Evolutionary conservation across 1,284 basidiomycete genomes (phyloP), one percentile per base, ranked within the genome.

Genomic region (Coniferiporia weirii): DNA sequence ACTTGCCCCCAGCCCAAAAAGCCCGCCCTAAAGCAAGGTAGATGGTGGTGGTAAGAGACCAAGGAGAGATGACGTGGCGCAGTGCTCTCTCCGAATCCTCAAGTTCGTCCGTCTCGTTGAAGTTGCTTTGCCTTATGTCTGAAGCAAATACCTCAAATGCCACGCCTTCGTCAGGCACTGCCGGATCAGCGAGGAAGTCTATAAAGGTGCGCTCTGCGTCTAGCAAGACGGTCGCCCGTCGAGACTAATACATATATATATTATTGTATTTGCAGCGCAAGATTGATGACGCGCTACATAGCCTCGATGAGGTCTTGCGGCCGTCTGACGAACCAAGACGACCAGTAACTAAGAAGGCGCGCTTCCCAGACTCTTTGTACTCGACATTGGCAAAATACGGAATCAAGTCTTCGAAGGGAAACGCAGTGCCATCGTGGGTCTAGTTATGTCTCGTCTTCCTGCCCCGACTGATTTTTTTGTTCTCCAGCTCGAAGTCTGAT

Each of bases 371-470:
- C 22, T 85, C 87, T 0, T 67, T 91, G 3, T 91, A 89, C 68
- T 82, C 88, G 0, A 86, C 87, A 1, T 75, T 91, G 36, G 78
- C 84, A 54, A 91, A 89, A 72, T 89, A 90, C 67, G 85, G 87
- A 1, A 79, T 87, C 60, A 81, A 77, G 66, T 69, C 77, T 6
- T 59, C 60, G n/a, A 61, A 55, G 38, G 50, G 51, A 9, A 58
- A 48, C 15, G 3, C 27, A 36, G 35, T 50, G 12, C 22, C 52
- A 34, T 20, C 20, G 45, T 55, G 8, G 32, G 60, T 54, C 27
- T 27, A 27, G 27, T 53, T 27, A 48, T 52, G 15, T 47, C 57
- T 56, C 22, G n/a, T 52, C 35, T 52, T 13, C 15, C 22, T 45
- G n/a, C 34, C 38, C 55, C 58, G 34, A 36, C 44, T 15, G 36